Conservation (phyloP, 2,329 filamentous ascomycete genomes). For the Trichoderma atrobrunneum region DNA sequence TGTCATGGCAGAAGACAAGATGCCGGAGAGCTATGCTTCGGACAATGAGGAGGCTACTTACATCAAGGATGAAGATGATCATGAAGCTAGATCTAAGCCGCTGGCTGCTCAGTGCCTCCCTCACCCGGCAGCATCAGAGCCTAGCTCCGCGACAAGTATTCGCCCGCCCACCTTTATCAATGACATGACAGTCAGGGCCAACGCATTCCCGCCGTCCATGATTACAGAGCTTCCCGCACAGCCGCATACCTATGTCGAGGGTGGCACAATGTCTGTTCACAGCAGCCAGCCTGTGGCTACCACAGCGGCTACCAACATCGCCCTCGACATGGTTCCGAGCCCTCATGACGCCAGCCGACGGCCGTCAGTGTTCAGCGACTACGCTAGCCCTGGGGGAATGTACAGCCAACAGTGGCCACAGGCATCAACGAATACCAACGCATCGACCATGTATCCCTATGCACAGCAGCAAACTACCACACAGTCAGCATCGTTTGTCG, state of each 20-base stretch:
- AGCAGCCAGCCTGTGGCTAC: conserved; percentile 35
- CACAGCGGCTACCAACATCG: conserved; percentile 34
- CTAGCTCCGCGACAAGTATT: conserved; percentile 34
- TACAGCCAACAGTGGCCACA: conserved; percentile 47
- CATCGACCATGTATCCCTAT: conserved; percentile 47
- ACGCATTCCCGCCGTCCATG: conserved; percentile 41
- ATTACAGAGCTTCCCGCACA: conserved; percentile 43
- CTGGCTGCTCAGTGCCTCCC: conserved; percentile 32
- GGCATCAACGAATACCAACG: conserved; percentile 40
- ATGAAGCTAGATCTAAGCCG: conserved; percentile 38
- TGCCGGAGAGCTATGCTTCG: conserved; percentile 46
- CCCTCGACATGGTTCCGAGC: conserved; percentile 46
- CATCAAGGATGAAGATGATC: conserved; percentile 45
- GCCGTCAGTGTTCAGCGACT: conserved; percentile 48
- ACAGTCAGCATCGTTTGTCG: conserved; percentile 33
- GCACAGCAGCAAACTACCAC: conserved; percentile 38
- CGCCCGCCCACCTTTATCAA: conserved; percentile 39
- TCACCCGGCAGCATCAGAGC: conserved; percentile 35
- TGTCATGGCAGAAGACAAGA: conserved; percentile 53
- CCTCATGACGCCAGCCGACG: conserved; percentile 48
- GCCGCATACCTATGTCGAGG: conserved; percentile 42
- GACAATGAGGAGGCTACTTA: conserved; percentile 45
- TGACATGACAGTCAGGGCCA: conserved; percentile 44
- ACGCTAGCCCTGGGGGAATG: conserved; percentile 40
- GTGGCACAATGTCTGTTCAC: conserved; percentile 34